Conservation (phyloP, 169 alveolate species). For the Eimeria necatrix region DNA sequence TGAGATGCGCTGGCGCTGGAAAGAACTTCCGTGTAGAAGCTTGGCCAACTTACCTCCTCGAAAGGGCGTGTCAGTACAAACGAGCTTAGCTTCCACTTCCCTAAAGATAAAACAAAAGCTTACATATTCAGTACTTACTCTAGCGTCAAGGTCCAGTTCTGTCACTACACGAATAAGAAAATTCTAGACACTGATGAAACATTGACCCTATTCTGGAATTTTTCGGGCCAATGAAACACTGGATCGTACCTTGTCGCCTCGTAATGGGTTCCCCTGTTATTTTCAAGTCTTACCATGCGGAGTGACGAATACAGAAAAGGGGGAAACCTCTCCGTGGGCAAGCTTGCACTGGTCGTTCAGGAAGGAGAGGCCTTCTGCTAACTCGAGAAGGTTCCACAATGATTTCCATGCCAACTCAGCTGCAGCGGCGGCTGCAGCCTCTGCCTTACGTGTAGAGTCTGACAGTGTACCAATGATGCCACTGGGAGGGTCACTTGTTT, state of each 20-base stretch:
- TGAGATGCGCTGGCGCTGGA: slow-evolving; percentile 57
- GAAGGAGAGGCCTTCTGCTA: slow-evolving; percentile 62
- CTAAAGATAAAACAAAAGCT: not conserved
- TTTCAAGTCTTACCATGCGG: slow-evolving; percentile 59
- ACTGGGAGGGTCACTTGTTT: slow-evolving; percentile 38
- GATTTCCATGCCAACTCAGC: slow-evolving; percentile 35
- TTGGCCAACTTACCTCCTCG: slow-evolving; percentile 57
- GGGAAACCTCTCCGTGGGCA: slow-evolving; percentile 71
- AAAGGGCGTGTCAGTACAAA: slow-evolving; percentile 58
- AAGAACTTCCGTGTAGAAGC: slow-evolving; percentile 21
- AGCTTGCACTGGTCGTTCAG: slow-evolving; percentile 72
- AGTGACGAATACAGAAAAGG: slow-evolving; percentile 77
- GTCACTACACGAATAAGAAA: no score
- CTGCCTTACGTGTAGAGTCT: not conserved
- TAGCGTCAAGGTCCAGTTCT: no score
- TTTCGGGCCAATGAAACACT: no score
- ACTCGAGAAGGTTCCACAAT: slow-evolving; percentile 63
- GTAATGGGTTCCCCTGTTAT: not conserved
- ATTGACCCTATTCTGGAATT: no score
- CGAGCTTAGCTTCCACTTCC: slow-evolving; percentile 60
- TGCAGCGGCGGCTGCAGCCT: slow-evolving; percentile 68
- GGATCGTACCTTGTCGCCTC: no score
- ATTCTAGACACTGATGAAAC: no score
- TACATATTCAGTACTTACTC: no score
- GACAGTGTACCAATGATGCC: not conserved